phyloP scores from a whole-genome alignment of 228 moss, liverwort and hornwort genomes.

The Sphagnum magellanicum region DNA sequence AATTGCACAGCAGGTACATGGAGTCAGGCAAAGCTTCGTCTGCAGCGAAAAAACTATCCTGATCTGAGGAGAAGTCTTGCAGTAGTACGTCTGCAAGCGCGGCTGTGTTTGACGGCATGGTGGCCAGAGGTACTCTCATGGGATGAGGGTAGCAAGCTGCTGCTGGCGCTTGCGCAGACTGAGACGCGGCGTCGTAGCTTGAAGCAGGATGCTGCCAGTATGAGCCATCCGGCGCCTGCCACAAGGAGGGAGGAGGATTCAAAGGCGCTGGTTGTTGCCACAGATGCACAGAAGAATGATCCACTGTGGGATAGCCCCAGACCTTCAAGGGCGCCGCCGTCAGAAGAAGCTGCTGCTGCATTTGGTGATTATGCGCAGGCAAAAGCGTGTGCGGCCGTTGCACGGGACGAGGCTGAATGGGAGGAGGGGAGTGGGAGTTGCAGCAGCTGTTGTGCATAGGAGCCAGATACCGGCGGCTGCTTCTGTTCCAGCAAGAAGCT shows the following conservation, averaged over 20 bases:
- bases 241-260: slow-evolving; percentile 52
- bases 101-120: slow-evolving; percentile 39
- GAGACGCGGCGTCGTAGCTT: slow-evolving; percentile 46
- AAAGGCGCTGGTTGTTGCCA: slow-evolving; percentile 82
- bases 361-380: slow-evolving; percentile 16
- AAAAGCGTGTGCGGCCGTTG: slow-evolving; percentile 20
- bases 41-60: slow-evolving; percentile 61
- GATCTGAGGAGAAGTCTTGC: slow-evolving; percentile 30
- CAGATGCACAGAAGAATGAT: slow-evolving; percentile 87
- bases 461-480: slow-evolving; percentile 63
- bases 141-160: slow-evolving; percentile 39
- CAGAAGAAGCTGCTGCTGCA: slow-evolving; percentile 3
- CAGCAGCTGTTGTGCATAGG: slow-evolving; percentile 38
- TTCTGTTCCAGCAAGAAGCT: slow-evolving; percentile 68
- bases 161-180: slow-evolving; percentile 21
- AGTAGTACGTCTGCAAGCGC: slow-evolving; percentile 34
- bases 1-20: slow-evolving; percentile 60
- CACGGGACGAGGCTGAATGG: slow-evolving; percentile 85
- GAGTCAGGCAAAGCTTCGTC: slow-evolving; percentile 68
- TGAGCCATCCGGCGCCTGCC: slow-evolving; percentile 96
- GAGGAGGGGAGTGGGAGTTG: slow-evolving; percentile 28
- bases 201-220: slow-evolving; percentile 95
- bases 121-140: slow-evolving; percentile 69
- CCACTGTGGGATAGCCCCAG: slow-evolving; percentile 92
- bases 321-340: slow-evolving; percentile 34